These are phyloP conservation scores for Fomitopsis betulina DNA, from an alignment of 1,284 basidiomycete genomes.

Conservation along the genomic window DNA sequence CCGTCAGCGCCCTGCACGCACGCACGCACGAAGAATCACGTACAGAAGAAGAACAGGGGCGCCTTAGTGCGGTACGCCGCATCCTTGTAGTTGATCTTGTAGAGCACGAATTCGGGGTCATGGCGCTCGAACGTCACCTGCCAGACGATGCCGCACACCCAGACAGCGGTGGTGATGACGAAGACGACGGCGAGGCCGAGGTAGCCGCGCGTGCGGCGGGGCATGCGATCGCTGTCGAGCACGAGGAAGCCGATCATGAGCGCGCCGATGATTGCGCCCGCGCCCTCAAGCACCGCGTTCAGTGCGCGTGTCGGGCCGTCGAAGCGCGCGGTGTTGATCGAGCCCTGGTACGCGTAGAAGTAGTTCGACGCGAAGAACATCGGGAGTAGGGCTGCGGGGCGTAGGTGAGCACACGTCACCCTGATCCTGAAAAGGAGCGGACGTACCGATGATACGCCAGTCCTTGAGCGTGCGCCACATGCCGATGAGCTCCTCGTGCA, in stretches of 20 bases:
- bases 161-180: constrained; percentile 31
- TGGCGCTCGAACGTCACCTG: constrained; percentile 29
- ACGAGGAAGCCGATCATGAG: constrained; percentile 36
- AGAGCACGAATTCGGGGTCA: constrained; percentile 17
- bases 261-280: constrained; percentile 37
- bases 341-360: constrained; percentile 40
- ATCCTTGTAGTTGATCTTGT: constrained; percentile 32
- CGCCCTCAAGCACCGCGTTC: constrained; percentile 36
- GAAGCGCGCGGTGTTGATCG: constrained; percentile 32
- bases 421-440: neutral
- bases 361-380: constrained; percentile 41
- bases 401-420: neutral
- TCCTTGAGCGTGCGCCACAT: constrained; percentile 34
- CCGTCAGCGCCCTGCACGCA: neutral
- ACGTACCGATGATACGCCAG: constrained; percentile 32
- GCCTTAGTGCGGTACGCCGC: constrained; percentile 29
- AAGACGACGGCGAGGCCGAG: constrained; percentile 33
- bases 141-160: constrained; percentile 32
- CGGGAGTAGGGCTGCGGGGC: constrained; percentile 28
- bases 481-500: constrained; percentile 30
- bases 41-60: constrained; percentile 38
- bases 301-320: constrained; percentile 38
- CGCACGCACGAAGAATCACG: constrained; percentile 10
- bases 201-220: constrained; percentile 36
- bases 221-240: constrained; percentile 32